Evolutionary conservation across 345 rosid species (phyloP).

Genomic region (Gossypium herbaceum): DNA sequence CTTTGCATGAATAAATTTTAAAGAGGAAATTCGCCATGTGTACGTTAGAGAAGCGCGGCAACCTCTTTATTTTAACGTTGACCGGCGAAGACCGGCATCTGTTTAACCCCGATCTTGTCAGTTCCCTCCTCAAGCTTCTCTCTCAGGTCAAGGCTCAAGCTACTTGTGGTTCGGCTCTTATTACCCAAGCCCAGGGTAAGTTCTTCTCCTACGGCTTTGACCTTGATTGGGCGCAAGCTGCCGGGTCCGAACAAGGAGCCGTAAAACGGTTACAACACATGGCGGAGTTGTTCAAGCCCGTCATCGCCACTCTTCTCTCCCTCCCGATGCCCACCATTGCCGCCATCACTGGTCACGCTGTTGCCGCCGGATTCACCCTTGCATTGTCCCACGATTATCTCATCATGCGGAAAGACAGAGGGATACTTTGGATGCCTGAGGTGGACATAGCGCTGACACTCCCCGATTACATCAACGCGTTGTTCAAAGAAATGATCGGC

Average conservation of each 20-base stretch:
- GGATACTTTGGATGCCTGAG: slow-evolving; percentile 48
- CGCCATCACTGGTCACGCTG: slow-evolving; percentile 55
- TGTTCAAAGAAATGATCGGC: background rate
- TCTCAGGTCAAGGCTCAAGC: slow-evolving; percentile 35
- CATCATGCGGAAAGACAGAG: slow-evolving; percentile 5
- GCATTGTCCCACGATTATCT: slow-evolving; percentile 13
- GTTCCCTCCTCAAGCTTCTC: slow-evolving; percentile 40
- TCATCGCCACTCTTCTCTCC: background rate
- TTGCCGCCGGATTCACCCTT: slow-evolving; percentile 35
- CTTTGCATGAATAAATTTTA: background rate
- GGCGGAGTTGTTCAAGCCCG: slow-evolving; percentile 53
- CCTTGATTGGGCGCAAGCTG: slow-evolving; percentile 43
- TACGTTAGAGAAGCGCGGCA: slow-evolving; percentile 50
- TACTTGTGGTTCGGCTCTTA: slow-evolving; percentile 43
- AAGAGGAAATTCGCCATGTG: slow-evolving; percentile 23
- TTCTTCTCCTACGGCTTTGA: slow-evolving; percentile 92
- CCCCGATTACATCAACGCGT: slow-evolving; percentile 39
- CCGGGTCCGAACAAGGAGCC: slow-evolving; percentile 24
- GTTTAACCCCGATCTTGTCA: slow-evolving; percentile 44
- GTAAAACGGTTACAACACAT: slow-evolving; percentile 10
- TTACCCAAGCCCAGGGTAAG: slow-evolving; percentile 64
- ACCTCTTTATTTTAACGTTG: slow-evolving; percentile 45
- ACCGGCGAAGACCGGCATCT: slow-evolving; percentile 65
- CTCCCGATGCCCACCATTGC: slow-evolving; percentile 14
- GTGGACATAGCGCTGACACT: slow-evolving; percentile 46